Evolutionary conservation across 257 asterid genomes (phyloP).

Genomic region (Leonotis leonurus): DNA sequence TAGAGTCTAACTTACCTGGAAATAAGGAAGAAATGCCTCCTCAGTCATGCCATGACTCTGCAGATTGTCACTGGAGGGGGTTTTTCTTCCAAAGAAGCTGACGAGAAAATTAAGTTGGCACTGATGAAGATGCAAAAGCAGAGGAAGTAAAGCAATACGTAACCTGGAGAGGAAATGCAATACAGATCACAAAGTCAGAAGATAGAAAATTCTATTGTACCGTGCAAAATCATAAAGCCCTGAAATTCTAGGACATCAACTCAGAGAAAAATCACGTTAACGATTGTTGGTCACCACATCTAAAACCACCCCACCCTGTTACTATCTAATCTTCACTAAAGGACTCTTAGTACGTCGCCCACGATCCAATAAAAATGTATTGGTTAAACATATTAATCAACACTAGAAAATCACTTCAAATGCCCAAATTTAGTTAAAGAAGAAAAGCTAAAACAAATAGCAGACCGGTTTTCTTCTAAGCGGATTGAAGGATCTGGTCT

Average conservation of each 20-base stretch:
- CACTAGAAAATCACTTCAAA: constrained; percentile 4
- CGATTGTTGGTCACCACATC: not conserved
- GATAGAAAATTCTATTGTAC: not conserved
- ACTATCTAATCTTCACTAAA: not conserved
- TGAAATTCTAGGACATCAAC: no score
- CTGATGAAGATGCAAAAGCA: constrained; percentile 92
- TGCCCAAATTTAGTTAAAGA: not conserved
- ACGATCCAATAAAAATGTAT: not conserved
- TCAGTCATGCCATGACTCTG: constrained; percentile 37
- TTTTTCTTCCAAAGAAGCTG: constrained; percentile 77
- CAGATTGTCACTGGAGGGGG: constrained; percentile 32
- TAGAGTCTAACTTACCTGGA: constrained; percentile 64
- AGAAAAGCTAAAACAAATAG: constrained; percentile 1
- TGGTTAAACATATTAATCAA: not conserved
- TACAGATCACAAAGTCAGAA: constrained; percentile 15
- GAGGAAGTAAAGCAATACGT: constrained; percentile 74
- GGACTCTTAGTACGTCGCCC: not conserved
- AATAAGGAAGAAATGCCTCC: constrained; percentile 91
- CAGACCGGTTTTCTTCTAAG: constrained; percentile 85
- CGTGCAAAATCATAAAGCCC: no score
- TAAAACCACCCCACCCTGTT: not conserved
- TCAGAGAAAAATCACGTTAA: no score
- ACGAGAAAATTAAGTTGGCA: constrained; percentile 91
- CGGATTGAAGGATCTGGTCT: constrained; percentile 83
- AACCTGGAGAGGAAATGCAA: constrained; percentile 45